Conservation (phyloP, 2,329 filamentous ascomycete genomes). For the Claviceps humidiphila region DNA sequence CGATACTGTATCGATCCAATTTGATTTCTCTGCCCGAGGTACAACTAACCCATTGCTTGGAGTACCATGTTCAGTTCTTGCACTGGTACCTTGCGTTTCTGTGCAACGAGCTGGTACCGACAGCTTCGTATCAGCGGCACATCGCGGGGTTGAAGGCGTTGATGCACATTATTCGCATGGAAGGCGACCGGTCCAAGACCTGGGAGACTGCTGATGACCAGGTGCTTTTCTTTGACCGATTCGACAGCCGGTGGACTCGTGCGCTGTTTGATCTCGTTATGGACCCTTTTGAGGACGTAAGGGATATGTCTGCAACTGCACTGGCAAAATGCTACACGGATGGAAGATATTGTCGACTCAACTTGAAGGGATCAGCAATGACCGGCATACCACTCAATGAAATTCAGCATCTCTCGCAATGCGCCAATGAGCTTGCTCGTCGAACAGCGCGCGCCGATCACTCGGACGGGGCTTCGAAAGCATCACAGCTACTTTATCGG, state of each 20-base stretch:
- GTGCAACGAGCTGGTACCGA: conserved; percentile 59
- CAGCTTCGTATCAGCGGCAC: conserved; percentile 80
- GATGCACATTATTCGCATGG: conserved; percentile 52
- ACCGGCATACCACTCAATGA: conserved; percentile 14
- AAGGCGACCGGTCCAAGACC: conserved; percentile 39
- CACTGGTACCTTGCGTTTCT: conserved; percentile 63
- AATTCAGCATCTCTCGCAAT: conserved; percentile 33
- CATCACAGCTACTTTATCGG: conserved; percentile 55
- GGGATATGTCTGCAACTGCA: conserved; percentile 41
- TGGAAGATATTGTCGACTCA: conserved; percentile 18
- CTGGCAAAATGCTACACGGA: conserved; percentile 35
- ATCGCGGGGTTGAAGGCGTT: conserved; percentile 66
- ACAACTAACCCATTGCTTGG: conserved; percentile 25
- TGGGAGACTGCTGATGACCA: conserved; percentile 27
- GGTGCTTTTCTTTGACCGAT: conserved; percentile 25
- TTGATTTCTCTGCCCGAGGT: conserved; percentile 25
- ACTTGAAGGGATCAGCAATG: conserved; percentile 8
- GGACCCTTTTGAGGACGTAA: conserved; percentile 88
- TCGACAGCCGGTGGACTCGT: conserved; percentile 41
- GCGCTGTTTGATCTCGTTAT: conserved; percentile 66
- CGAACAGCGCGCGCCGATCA: conserved; percentile 77
- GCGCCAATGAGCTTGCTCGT: conserved; percentile 46
- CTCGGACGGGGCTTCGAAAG: conserved; percentile 76
- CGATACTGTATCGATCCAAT: conserved; percentile 25
- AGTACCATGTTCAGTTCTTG: conserved; percentile 51